Evolutionary conservation across 805 yeast species (phyloP).

Genomic region (Metschnikowia anglica): DNA sequence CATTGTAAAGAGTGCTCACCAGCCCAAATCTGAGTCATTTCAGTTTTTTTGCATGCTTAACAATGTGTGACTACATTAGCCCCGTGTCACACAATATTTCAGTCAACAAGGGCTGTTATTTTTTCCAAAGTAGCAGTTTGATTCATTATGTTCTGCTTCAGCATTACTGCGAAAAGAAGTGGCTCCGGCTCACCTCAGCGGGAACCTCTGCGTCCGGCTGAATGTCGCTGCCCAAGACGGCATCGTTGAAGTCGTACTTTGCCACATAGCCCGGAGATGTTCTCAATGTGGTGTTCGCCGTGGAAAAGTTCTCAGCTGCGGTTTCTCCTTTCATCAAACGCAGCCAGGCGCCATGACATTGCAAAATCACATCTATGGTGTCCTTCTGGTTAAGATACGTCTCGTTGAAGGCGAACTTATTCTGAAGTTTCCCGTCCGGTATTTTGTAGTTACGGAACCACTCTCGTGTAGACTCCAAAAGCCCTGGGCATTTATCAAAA

Average conservation of each 20-base stretch:
- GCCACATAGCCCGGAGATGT: constrained; percentile 12
- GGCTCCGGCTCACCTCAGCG: constrained; percentile 11
- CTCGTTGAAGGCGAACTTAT: constrained; percentile 95
- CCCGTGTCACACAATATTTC: too few relatives aligned
- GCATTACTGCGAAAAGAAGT: constrained; percentile 8
- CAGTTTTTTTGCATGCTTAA: too few relatives aligned
- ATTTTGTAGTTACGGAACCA: constrained; percentile 98
- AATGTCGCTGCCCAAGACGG: constrained; percentile 12
- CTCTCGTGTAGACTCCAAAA: constrained; percentile 89
- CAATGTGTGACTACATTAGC: too few relatives aligned
- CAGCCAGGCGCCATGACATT: constrained; percentile 85
- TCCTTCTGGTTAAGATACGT: constrained; percentile 84
- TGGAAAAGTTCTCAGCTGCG: constrained; percentile 19
- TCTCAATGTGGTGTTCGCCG: constrained; percentile 13
- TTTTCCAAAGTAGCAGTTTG: too few relatives aligned
- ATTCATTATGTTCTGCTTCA: not conserved
- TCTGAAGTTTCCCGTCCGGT: constrained; percentile 97
- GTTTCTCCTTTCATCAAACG: constrained; percentile 64
- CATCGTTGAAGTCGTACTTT: constrained; percentile 15
- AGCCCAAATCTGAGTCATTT: too few relatives aligned
- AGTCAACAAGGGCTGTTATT: too few relatives aligned
- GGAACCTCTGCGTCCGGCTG: constrained; percentile 20
- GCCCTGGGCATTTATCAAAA: constrained; percentile 84
- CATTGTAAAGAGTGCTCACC: too few relatives aligned
- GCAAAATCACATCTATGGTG: constrained; percentile 80